A percentile compares a stretch with the other conserved stretches of the same genome.
These are phyloP conservation scores for Vishniacozyma victoriae DNA, from an alignment of 768 basidiomycete species.

Conservation along the genomic window DNA sequence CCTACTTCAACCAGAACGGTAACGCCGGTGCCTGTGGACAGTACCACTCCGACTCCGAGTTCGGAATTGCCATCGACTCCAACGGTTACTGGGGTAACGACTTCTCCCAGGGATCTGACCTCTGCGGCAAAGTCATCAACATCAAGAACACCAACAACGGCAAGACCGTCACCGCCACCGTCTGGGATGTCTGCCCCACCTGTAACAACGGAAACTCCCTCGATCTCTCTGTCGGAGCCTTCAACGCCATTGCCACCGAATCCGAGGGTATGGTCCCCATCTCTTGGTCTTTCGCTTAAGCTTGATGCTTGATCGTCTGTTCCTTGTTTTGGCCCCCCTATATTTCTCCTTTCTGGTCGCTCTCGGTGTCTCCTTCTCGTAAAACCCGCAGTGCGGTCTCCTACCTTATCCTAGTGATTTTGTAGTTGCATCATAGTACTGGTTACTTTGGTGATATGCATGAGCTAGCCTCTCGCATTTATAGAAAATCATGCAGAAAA, in stretches of 20 bases:
- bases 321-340: background rate
- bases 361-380: background rate
- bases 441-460: no score
- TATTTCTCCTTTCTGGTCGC: background rate
- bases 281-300: slow-evolving; percentile 16
- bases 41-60: slow-evolving; percentile 53
- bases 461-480: no score
- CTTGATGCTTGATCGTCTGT: background rate
- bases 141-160: slow-evolving; percentile 61
- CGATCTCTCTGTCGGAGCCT: slow-evolving; percentile 55
- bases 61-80: slow-evolving; percentile 53
- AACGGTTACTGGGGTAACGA: slow-evolving; percentile 50
- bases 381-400: no score
- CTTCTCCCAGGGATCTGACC: slow-evolving; percentile 54
- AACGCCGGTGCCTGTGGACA: slow-evolving; percentile 73
- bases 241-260: slow-evolving; percentile 55
- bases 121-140: slow-evolving; percentile 63
- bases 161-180: slow-evolving; percentile 58
- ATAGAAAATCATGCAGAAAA: no score
- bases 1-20: slow-evolving; percentile 64
- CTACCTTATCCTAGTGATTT: no score
- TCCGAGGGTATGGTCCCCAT: slow-evolving; percentile 53
- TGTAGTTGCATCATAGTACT: no score
- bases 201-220: slow-evolving; percentile 64
- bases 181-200: slow-evolving; percentile 78